These are phyloP conservation scores for Glycyrrhiza uralensis DNA, from an alignment of 306 rosid genomes.

Conservation along the genomic window DNA sequence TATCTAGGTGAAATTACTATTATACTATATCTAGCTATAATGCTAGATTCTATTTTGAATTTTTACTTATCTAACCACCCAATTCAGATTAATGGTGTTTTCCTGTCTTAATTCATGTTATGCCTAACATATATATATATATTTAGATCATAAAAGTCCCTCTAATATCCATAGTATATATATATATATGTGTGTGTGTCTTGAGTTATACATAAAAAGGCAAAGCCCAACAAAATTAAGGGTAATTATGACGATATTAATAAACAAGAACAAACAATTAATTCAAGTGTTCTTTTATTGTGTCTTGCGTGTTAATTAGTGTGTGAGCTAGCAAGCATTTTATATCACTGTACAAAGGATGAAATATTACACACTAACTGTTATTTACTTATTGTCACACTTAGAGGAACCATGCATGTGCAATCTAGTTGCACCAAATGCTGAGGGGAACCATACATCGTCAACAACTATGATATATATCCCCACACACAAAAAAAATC, in stretches of 20 bases:
- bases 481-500: slow-evolving; percentile 49
- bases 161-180: too few relatives aligned
- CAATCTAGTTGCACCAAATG: slow-evolving; percentile 68
- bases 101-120: neutral
- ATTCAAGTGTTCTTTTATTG: too few relatives aligned
- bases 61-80: slow-evolving; percentile 7
- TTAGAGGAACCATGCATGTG: slow-evolving; percentile 73
- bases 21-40: too few relatives aligned
- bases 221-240: too few relatives aligned
- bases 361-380: slow-evolving; percentile 19
- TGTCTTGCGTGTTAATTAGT: neutral
- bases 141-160: too few relatives aligned
- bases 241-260: too few relatives aligned
- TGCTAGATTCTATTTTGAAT: slow-evolving; percentile 8
- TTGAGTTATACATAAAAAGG: too few relatives aligned
- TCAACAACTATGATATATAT: slow-evolving; percentile 38
- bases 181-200: too few relatives aligned
- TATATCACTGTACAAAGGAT: neutral
- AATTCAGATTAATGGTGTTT: neutral
- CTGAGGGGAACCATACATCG: slow-evolving; percentile 12
- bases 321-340: neutral
- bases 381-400: slow-evolving; percentile 33
- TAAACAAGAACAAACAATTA: too few relatives aligned
- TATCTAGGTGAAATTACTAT: neutral
- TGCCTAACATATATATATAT: too few relatives aligned